Conservation (phyloP, 495 filamentous ascomycete species). For the Rostrohypoxylon terebratum region DNA sequence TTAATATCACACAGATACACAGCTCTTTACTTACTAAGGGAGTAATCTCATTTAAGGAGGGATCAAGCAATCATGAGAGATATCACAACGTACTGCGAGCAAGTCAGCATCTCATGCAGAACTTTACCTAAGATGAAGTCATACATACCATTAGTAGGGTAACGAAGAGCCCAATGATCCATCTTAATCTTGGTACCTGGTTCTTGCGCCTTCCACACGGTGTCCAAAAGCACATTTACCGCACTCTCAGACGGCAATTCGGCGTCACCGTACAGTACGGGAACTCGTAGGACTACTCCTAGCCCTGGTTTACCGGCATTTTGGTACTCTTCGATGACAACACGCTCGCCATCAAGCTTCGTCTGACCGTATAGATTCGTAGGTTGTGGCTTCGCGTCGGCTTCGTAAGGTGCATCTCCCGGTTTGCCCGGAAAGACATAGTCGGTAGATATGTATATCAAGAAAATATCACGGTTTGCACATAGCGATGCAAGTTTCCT, state of each 20-base stretch:
- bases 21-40: background rate
- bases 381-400: slow-evolving; percentile 70
- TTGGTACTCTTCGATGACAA: slow-evolving; percentile 70
- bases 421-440: slow-evolving; percentile 88
- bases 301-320: slow-evolving; percentile 61
- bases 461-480: slow-evolving; percentile 69
- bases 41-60: background rate
- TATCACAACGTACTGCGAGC: slow-evolving; percentile 22
- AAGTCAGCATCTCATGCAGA: slow-evolving; percentile 17
- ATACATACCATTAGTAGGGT: slow-evolving; percentile 72
- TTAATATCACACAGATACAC: slow-evolving; percentile 48
- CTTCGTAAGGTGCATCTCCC: slow-evolving; percentile 88
- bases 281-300: slow-evolving; percentile 83
- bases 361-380: slow-evolving; percentile 90
- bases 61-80: background rate
- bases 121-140: background rate
- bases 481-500: slow-evolving; percentile 73
- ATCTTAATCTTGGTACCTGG: slow-evolving; percentile 72
- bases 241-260: slow-evolving; percentile 78
- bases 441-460: slow-evolving; percentile 95
- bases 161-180: slow-evolving; percentile 90
- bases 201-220: slow-evolving; percentile 74
- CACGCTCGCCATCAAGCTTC: slow-evolving; percentile 85
- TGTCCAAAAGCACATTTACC: slow-evolving; percentile 82
- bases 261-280: slow-evolving; percentile 82